Conservation (phyloP, 2,329 filamentous ascomycete species). For the Trichoderma oligosporum region DNA sequence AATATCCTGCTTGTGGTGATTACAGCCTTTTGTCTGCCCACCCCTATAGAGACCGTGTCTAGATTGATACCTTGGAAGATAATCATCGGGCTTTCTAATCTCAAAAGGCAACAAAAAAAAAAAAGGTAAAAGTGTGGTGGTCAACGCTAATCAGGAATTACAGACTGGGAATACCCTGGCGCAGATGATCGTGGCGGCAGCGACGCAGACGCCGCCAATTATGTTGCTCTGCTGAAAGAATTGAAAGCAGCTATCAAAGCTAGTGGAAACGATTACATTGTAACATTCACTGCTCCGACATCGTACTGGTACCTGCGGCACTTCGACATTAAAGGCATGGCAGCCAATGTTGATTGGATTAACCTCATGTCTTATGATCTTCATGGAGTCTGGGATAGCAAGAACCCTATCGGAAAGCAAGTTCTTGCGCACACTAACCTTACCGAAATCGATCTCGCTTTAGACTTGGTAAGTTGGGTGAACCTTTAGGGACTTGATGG, state of each 20-base stretch:
- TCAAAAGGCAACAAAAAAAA: too few species aligned
- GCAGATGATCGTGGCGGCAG: constrained; percentile 26
- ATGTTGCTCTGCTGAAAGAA: constrained; percentile 24
- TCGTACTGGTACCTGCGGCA: constrained; percentile 32
- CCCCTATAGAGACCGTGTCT: too few species aligned
- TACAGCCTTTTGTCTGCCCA: too few species aligned
- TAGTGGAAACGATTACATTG: constrained; percentile 18
- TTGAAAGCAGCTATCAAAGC: constrained; percentile 19
- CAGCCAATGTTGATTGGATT: constrained; percentile 19
- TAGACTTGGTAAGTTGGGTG: neutral
- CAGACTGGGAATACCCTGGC: constrained; percentile 30
- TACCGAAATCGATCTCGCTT: constrained; percentile 7
- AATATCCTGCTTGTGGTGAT: too few species aligned
- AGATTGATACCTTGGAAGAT: too few species aligned
- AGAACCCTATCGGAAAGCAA: constrained; percentile 5
- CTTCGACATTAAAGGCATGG: constrained; percentile 25
- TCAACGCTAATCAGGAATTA: too few species aligned
- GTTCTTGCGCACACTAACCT: constrained; percentile 5
- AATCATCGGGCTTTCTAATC: too few species aligned
- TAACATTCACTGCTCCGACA: constrained; percentile 27
- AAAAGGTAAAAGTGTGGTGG: too few species aligned
- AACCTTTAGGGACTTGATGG: neutral
- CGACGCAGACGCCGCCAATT: constrained; percentile 26
- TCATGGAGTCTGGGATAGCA: constrained; percentile 10
- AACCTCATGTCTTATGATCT: constrained; percentile 14